phyloP scores from a whole-genome alignment of 1,139 yeast genomes.

The Zygosaccharomyces pseudobailii region DNA sequence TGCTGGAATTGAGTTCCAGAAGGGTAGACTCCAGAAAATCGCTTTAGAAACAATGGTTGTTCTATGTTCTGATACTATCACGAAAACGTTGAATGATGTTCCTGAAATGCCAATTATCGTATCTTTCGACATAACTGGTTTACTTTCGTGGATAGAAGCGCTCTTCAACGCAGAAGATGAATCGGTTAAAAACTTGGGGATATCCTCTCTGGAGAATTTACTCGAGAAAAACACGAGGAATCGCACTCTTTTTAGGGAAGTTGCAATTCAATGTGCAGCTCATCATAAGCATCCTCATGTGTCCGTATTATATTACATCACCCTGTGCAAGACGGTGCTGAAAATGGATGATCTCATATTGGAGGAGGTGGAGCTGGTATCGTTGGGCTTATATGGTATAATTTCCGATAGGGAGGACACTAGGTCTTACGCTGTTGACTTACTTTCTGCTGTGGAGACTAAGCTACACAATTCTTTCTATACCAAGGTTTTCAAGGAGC shows the following conservation, averaged over 20 bases:
- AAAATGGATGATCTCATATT: constrained; percentile 27
- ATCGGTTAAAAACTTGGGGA: constrained; percentile 58
- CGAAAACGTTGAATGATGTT: constrained; percentile 45
- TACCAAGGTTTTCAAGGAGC: constrained; percentile 34
- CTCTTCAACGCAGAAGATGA: constrained; percentile 59
- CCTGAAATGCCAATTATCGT: constrained; percentile 39
- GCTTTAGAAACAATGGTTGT: constrained; percentile 82
- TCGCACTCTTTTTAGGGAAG: constrained; percentile 54
- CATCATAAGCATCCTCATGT: constrained; percentile 49
- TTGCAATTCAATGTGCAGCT: constrained; percentile 64
- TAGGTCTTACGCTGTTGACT: constrained; percentile 32
- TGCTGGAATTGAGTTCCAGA: constrained; percentile 82
- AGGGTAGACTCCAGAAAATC: constrained; percentile 63
- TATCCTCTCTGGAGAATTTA: constrained; percentile 65
- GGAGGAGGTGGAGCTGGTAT: constrained; percentile 34
- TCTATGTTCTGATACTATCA: constrained; percentile 62
- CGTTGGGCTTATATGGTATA: constrained; percentile 33
- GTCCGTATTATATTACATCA: constrained; percentile 63
- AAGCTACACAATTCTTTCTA: constrained; percentile 33
- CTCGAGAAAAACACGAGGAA: constrained; percentile 56
- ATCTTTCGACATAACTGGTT: constrained; percentile 65
- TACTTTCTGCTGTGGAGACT: constrained; percentile 32
- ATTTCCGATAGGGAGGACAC: constrained; percentile 32
- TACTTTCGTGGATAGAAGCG: constrained; percentile 75
- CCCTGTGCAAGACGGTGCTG: constrained; percentile 55